A percentile compares a stretch with the other conserved stretches of the same genome.
Conservation (phyloP, 2,329 filamentous ascomycete genomes). For the Sporothrix protearum region DNA sequence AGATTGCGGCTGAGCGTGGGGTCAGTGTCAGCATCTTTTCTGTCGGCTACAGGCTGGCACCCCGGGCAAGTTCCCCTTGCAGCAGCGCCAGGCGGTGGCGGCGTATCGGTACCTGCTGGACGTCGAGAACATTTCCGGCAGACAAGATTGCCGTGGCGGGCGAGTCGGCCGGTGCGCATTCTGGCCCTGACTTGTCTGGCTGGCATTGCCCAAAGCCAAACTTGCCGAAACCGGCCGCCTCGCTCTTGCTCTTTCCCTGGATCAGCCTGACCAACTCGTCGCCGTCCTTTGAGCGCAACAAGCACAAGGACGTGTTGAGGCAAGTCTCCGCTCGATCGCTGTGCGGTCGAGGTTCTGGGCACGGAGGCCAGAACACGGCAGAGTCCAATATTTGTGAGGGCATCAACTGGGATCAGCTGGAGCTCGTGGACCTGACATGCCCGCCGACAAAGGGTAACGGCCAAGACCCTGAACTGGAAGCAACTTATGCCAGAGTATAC, state of each 20-base stretch:
- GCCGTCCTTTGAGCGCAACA: conserved; percentile 2
- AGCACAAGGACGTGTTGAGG: conserved; percentile 6
- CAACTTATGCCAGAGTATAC: neutral
- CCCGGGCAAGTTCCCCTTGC: neutral
- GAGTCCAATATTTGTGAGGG: neutral
- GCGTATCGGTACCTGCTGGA: conserved; percentile 4
- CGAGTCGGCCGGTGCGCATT: neutral
- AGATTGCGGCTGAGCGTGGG: conserved; percentile 3
- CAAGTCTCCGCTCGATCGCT: conserved; percentile 1
- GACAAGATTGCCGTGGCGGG: neutral
- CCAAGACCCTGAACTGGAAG: neutral
- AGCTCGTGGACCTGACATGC: conserved; percentile 2
- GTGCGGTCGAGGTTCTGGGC: neutral
- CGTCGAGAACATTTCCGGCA: neutral
- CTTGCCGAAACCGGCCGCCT: neutral
- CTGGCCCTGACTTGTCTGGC: conserved; percentile 1
- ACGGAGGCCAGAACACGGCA: neutral
- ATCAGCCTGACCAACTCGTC: conserved; percentile 1
- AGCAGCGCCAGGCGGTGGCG: neutral
- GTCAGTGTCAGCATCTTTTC: conserved; percentile 8
- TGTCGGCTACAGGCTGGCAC: conserved; percentile 9
- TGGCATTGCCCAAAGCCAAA: neutral
- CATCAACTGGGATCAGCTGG: conserved; percentile 10
- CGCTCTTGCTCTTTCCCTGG: neutral
- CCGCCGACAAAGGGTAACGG: neutral